Evolutionary conservation across 2,329 filamentous ascomycete genomes (phyloP).

Genomic region (Colletotrichum viniferum): DNA sequence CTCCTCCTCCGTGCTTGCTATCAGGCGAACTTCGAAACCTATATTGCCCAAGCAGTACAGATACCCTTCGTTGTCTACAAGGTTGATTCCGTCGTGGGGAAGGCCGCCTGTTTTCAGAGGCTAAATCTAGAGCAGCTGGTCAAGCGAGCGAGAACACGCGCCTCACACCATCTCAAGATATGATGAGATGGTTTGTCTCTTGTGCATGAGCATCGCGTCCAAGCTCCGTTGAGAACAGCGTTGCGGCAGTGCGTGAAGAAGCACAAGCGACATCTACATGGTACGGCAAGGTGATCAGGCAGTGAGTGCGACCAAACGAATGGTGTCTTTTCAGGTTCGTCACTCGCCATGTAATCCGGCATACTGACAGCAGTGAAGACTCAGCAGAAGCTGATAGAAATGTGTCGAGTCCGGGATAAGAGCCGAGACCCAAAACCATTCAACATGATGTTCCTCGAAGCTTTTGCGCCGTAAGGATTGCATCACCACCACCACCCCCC

Average conservation of each 20-base stretch:
- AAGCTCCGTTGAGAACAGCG: background rate
- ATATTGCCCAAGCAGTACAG: too few species aligned
- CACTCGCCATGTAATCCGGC: too few species aligned
- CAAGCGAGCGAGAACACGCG: background rate
- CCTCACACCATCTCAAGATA: background rate
- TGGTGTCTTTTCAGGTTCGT: too few species aligned
- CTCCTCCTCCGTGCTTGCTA: too few species aligned
- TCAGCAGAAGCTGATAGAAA: too few species aligned
- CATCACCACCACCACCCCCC: background rate
- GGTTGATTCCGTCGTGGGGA: background rate
- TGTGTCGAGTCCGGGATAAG: too few species aligned
- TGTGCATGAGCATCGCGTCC: background rate
- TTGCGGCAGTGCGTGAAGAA: background rate
- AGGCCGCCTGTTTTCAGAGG: background rate
- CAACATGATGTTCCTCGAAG: background rate
- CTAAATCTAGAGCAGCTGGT: slow-evolving; percentile 1
- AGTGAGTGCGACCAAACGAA: too few species aligned
- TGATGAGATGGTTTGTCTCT: background rate
- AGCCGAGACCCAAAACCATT: background rate
- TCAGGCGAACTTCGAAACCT: too few species aligned
- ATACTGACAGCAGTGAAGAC: too few species aligned
- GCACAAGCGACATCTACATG: background rate
- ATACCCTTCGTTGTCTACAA: background rate
- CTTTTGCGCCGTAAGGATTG: too few species aligned
- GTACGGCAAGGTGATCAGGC: too few species aligned